These are phyloP conservation scores for Juglanconis sp. DNA, from an alignment of 2,329 filamentous ascomycete species.

Conservation along the genomic window DNA sequence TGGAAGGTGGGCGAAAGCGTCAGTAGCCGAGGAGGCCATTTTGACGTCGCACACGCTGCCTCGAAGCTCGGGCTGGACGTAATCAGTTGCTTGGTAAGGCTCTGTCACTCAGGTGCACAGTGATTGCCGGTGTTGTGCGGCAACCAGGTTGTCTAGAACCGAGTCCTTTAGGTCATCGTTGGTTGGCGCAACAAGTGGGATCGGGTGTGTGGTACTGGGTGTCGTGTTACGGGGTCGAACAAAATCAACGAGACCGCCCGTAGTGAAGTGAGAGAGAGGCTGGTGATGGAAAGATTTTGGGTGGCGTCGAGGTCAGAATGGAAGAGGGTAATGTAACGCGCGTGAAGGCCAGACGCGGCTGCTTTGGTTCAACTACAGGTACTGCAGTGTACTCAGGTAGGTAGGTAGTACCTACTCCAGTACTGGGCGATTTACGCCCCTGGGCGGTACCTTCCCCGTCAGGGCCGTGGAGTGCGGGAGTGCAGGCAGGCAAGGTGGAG, in stretches of 20 bases:
- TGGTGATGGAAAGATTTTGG: background rate
- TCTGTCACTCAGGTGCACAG: background rate
- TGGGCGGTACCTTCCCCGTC: too few species aligned
- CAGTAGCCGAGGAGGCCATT: slow-evolving; percentile 2
- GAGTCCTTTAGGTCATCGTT: background rate
- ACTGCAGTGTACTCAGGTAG: background rate
- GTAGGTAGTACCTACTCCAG: background rate
- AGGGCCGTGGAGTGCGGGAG: too few species aligned
- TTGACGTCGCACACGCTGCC: background rate
- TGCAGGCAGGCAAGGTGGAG: too few species aligned
- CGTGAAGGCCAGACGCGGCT: background rate
- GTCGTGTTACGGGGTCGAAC: background rate
- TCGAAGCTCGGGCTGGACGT: background rate
- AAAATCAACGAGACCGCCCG: background rate
- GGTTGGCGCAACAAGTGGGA: background rate
- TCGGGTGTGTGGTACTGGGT: background rate
- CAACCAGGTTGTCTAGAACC: background rate
- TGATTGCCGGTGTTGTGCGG: background rate
- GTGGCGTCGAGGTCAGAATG: background rate
- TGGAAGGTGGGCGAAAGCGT: background rate
- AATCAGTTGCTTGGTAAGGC: background rate
- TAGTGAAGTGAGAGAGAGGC: background rate
- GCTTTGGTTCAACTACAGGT: background rate
- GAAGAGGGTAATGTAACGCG: background rate
- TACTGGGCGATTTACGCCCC: background rate